phyloP scores from a whole-genome alignment of 108 stramenopile species.

The Nitzschia sp. region DNA sequence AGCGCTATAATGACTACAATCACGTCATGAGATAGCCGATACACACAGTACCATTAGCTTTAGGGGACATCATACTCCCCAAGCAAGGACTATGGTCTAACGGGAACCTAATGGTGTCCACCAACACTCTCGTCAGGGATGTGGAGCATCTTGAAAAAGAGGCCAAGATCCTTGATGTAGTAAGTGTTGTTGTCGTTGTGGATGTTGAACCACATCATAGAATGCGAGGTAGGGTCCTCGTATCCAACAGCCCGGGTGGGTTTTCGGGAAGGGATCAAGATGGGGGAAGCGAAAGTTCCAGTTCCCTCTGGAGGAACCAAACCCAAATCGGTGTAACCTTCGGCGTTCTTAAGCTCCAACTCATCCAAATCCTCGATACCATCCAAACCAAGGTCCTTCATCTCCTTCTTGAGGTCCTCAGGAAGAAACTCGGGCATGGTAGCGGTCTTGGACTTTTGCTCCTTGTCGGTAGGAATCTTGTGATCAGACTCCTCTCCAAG shows the following conservation, averaged over 20 bases:
- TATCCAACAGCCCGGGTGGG: slow-evolving; percentile 83
- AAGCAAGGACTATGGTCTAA: background rate
- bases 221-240: slow-evolving; percentile 78
- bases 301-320: slow-evolving; percentile 85
- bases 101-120: slow-evolving; percentile 40
- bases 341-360: slow-evolving; percentile 80
- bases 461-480: slow-evolving; percentile 77
- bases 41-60: background rate
- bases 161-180: slow-evolving; percentile 88
- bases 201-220: slow-evolving; percentile 93
- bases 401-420: slow-evolving; percentile 75
- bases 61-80: background rate
- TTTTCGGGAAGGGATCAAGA: slow-evolving; percentile 81
- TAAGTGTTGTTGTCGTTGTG: slow-evolving; percentile 87
- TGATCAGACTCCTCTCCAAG: slow-evolving; percentile 81
- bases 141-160: slow-evolving; percentile 91
- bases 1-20: slow-evolving; percentile 22
- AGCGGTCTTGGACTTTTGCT: slow-evolving; percentile 57
- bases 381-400: slow-evolving; percentile 82
- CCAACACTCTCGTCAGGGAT: slow-evolving; percentile 72
- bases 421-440: slow-evolving; percentile 74
- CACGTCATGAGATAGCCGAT: background rate
- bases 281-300: slow-evolving; percentile 80
- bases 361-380: slow-evolving; percentile 84
- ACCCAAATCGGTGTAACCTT: slow-evolving; percentile 87